A percentile compares a stretch with the other conserved stretches of the same genome.
Conservation (phyloP, 306 rosid species). For the Vicia villosa region DNA sequence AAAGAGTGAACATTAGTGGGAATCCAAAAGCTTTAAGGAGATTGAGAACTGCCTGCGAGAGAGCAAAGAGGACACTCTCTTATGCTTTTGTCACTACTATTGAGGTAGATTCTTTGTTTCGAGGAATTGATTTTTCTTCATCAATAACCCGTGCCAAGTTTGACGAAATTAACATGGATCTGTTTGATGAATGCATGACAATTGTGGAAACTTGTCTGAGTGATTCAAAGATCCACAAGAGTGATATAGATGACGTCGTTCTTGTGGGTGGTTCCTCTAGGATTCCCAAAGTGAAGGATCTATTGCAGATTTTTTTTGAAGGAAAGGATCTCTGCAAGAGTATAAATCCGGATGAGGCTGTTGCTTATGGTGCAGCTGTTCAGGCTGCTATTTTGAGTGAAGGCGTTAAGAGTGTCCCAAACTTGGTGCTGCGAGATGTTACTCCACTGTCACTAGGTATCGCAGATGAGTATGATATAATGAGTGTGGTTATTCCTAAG, state of each 20-base stretch:
- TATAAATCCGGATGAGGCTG: constrained; percentile 62
- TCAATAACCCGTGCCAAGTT: constrained; percentile 17
- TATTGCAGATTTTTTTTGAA: constrained; percentile 48
- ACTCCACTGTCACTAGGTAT: not conserved
- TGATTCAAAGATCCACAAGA: constrained; percentile 55
- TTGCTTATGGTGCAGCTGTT: not conserved
- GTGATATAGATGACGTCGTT: constrained; percentile 45
- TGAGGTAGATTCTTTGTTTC: constrained; percentile 12
- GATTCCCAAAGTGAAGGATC: constrained; percentile 57
- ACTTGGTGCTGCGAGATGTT: no score
- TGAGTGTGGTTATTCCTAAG: constrained; percentile 53
- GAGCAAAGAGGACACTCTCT: not conserved
- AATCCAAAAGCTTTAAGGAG: not conserved
- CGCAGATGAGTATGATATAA: not conserved
- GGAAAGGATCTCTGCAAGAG: constrained; percentile 58
- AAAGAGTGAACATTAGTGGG: not conserved
- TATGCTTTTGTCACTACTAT: not conserved
- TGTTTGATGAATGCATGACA: constrained; percentile 47
- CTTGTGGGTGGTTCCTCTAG: constrained; percentile 71
- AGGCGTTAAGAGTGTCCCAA: no score
- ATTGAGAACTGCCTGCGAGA: not conserved
- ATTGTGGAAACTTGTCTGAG: constrained; percentile 49
- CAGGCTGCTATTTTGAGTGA: no score
- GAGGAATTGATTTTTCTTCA: not conserved
- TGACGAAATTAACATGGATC: constrained; percentile 33